Evolutionary conservation across 2,329 filamentous ascomycete genomes (phyloP).

Genomic region (Pseudogymnoascus sp.): DNA sequence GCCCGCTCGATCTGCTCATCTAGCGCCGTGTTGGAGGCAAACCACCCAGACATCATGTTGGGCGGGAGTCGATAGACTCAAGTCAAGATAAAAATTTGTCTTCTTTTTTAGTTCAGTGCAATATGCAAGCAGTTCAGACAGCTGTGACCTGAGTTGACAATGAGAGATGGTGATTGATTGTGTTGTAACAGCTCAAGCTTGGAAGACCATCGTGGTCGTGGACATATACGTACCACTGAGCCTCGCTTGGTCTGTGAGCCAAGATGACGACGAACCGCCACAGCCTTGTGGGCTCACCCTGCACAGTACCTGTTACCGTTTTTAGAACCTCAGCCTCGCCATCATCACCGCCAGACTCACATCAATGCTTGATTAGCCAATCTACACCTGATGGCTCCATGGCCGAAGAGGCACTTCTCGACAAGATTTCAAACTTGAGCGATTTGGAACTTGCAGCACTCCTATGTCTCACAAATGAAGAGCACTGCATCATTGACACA

Average conservation of each 20-base stretch:
- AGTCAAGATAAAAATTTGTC: not conserved
- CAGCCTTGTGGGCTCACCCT: not conserved
- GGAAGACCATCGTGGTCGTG: not conserved
- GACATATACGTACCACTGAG: constrained; percentile 8
- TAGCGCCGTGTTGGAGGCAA: constrained; percentile 82
- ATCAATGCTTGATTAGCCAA: not conserved
- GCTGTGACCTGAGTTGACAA: constrained; percentile 1
- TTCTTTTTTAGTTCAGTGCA: not conserved
- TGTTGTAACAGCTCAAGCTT: not conserved
- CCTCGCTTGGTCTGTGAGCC: constrained; percentile 4
- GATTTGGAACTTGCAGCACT: constrained; percentile 84
- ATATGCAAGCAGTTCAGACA: not conserved
- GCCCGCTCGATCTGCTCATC: constrained; percentile 97
- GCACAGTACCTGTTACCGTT: not conserved
- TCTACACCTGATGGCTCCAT: constrained; percentile 34
- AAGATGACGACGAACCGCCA: not conserved
- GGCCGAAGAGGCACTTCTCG: constrained; percentile 54
- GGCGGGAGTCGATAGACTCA: not conserved
- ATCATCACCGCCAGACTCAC: constrained; percentile 1
- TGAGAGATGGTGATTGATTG: constrained; percentile 3
- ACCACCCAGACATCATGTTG: constrained; percentile 90
- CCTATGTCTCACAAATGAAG: constrained; percentile 68
- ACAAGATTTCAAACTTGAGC: constrained; percentile 68
- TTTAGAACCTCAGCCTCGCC: constrained; percentile 5
- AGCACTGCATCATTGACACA: constrained; percentile 85